Evolutionary conservation across 2,329 filamentous ascomycete genomes (phyloP), one percentile per base, ranked within the genome.

Genomic region (Raffaelea arxii): DNA sequence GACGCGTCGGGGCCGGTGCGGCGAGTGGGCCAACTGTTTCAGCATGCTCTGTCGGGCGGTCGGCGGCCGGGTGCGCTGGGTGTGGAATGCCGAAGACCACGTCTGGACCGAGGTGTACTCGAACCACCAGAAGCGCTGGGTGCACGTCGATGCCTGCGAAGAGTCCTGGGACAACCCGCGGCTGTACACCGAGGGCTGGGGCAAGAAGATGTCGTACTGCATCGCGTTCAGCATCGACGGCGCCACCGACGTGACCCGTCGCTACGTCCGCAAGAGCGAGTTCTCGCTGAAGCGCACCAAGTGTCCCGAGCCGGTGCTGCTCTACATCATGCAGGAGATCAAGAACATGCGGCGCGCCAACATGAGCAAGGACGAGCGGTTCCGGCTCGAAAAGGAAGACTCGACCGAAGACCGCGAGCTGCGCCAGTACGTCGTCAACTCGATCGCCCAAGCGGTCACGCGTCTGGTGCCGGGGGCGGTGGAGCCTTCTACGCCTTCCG

Each of bases 61-160:
- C 14, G 91, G 91, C 43, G 86, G 85, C 50, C 79, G 91, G 51
- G 89, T 96, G 22, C 80, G 92, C 58, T 98, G 92, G 92, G 85
- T 98, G 11, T 98, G 92, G 92, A 97, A 97, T 56, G 84, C 85
- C 25, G 92, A 97, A 65, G 92, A 97, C 62, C 87, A 96, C 59
- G 87, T 96, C 23, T 98, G 92, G 92, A 95, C 90, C 1, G 92
- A 97, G 58, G 84, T 97, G 14, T 98, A 95, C 68, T 96, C 90
- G 3, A 86, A 92, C 52, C 89, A 95, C 65, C 84, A 91, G 59
- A 82, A 85, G 63, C 80, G 89, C 61, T 98, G 92, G 92, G 76
- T 97, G n/a, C 91, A 97, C 55, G 89, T 96, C 37, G 92, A 98
- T 63, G 82, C 84, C 27, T 96, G 91, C 59, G 92, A 97, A 62